Base-by-base conservation (phyloP, 768 basidiomycete genomes). In the Trametes villosa region DNA sequence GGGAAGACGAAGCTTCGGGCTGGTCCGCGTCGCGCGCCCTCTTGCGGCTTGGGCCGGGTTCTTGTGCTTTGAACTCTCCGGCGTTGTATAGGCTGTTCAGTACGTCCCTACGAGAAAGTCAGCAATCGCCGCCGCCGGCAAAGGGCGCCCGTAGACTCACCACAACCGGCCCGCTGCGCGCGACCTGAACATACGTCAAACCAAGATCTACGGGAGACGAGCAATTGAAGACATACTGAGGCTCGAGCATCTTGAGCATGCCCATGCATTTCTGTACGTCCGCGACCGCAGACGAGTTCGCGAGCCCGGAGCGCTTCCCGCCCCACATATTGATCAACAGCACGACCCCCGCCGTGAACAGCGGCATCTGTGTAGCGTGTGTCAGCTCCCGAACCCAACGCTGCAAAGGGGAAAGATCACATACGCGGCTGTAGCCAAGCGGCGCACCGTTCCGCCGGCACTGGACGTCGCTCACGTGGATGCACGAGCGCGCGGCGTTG, bases 401-500 rank as follows among this genome's bases (percentile, higher is more conserved):
- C n/a, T n/a, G n/a, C n/a, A n/a, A n/a, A n/a, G 47, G 52, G 46
- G 50, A 12, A 49, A 18, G 27, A 33, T 6, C 18, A 45, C 48
- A 30, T 55, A 62, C 60, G 40, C 57, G 62, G 26, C 45, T 57
- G 26, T 34, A 48, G 48, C 48, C 9, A 4, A 62, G 18, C 36
- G 58, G 41, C 7, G 5, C 27, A 12, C 57, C 57, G 11, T 42
- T 49, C 11, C 51, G 47, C 53, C 61, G 53, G 24, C 15, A 57
- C 52, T 83, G 80, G 2, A 83, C 75, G 64, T 92, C 90, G 20
- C 89, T 71, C 29, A 94, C 81, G 68, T 88, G 89, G 38, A 83
- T 83, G 59, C 83, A 87, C 1, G 89, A 91, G 9, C 91, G 79
- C 2, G 93, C 89, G 0, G 93, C 86, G 61, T 93, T 94, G n/a